Base-by-base conservation (phyloP, 257 asterid genomes). In the Salvia splendens region DNA sequence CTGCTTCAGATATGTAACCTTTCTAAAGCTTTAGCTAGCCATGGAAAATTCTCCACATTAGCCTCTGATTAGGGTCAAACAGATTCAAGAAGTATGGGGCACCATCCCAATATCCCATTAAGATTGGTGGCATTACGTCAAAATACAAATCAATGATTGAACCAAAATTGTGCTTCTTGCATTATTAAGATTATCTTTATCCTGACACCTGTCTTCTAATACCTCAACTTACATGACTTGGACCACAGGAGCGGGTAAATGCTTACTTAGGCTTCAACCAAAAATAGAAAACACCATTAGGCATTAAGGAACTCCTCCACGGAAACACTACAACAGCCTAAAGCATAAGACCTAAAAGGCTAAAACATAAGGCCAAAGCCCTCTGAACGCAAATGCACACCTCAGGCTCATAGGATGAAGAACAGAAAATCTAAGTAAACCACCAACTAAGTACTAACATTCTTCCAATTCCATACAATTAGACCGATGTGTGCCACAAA, bases 51-150 rank as follows among this genome's bases (percentile, higher is more conserved):
- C 54, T 51, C 35, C 35, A 20, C 46, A 38, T 45, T 24, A 50
- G 42, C 42, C 32, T 40, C 64, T 20, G 3, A 17, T 14, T 7
- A 51, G 24, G 35, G 35, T 20, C 50, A 6, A 42, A 28, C 12
- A 53, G 43, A 20, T 53, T 35, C 67, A 61, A 61, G 40, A 61
- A 61, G 52, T 24, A 17, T 30, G 49, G 50, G 15, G 11, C 45
- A 55, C 43, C 24, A 24, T 12, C 35, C 9, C 69, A 65, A 24
- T 24, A 24, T 24, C 30, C 30, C 50, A 61, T 24, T 24, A 30
- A 38, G n/a, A 41, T 46, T 12, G n/a, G 20, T 14, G 3, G 57
- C 64, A 41, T 55, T 47, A 45, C 51, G 55, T 64, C 66, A 17
- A 55, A 58, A 24, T 24, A 24, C 30, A 24, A 24, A 24, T 24